phyloP scores from a whole-genome alignment of 2,329 filamentous ascomycete species.

The Ramichloridium luteum region DNA sequence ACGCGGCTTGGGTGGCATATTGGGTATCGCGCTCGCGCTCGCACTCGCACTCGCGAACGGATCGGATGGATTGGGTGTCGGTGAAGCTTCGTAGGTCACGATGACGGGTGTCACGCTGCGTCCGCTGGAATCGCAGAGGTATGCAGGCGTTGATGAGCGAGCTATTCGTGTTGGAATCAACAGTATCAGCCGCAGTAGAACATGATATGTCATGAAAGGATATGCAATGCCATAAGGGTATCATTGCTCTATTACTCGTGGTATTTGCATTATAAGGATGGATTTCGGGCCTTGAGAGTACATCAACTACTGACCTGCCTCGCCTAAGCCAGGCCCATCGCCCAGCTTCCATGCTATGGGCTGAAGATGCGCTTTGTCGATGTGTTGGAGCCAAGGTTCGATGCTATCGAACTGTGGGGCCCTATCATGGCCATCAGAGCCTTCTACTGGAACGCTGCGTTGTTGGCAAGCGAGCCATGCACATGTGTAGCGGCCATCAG shows the following conservation, averaged over 20 bases:
- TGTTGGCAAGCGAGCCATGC: conserved; percentile 33
- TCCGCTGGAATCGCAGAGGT: conserved; percentile 36
- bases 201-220: no score
- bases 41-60: no score
- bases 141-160: conserved; percentile 17
- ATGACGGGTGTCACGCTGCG: conserved; percentile 36
- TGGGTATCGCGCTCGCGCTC: no score
- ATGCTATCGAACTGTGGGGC: conserved; percentile 26
- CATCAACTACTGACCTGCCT: not conserved
- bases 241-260: no score
- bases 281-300: no score
- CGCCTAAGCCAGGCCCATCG: conserved; percentile 41
- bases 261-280: no score
- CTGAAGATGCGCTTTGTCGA: conserved; percentile 41
- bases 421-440: conserved; percentile 17
- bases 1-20: not conserved
- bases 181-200: no score
- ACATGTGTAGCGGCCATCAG: conserved; percentile 30
- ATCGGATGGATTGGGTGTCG: no score
- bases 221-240: no score
- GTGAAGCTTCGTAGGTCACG: no score
- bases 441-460: conserved; percentile 4
- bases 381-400: conserved; percentile 38
- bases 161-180: no score
- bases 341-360: conserved; percentile 45